Evolutionary conservation across 768 basidiomycete genomes (phyloP).

Genomic region (Suillus clintonianus): DNA sequence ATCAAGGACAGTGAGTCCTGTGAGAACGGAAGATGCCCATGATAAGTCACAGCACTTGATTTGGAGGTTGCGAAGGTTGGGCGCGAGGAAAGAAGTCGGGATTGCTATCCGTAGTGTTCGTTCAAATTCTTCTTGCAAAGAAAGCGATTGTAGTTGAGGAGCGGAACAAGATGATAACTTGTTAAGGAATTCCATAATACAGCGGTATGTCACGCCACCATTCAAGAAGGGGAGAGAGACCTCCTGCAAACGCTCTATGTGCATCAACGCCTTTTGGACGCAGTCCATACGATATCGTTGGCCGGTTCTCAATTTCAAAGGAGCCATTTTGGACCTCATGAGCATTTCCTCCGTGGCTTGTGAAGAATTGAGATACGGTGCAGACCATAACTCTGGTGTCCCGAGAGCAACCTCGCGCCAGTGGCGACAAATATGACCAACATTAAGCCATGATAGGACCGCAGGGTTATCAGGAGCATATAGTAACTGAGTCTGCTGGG

Average conservation of each 20-base stretch:
- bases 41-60: conserved; percentile 35
- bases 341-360: conserved; percentile 46
- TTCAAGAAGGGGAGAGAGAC: conserved; percentile 27
- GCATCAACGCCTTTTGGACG: conserved; percentile 32
- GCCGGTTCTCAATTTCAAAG: conserved; percentile 22
- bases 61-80: conserved; percentile 37
- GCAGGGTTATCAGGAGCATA: neutral
- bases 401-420: conserved; percentile 44
- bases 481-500: neutral
- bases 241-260: conserved; percentile 35
- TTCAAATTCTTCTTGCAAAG: conserved; percentile 17
- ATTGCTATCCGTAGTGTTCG: neutral
- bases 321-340: conserved; percentile 44
- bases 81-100: conserved; percentile 19
- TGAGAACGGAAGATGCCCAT: conserved; percentile 38
- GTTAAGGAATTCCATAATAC: conserved; percentile 28
- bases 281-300: conserved; percentile 30
- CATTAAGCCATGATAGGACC: conserved; percentile 4
- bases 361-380: conserved; percentile 33
- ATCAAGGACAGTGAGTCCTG: conserved; percentile 37
- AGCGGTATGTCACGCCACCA: conserved; percentile 22
- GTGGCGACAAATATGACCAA: conserved; percentile 17
- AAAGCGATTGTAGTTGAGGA: conserved; percentile 36
- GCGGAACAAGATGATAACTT: conserved; percentile 21
- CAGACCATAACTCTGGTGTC: conserved; percentile 43